Conservation (phyloP, 2,329 filamentous ascomycete species). For the Xylariaceae sp. region DNA sequence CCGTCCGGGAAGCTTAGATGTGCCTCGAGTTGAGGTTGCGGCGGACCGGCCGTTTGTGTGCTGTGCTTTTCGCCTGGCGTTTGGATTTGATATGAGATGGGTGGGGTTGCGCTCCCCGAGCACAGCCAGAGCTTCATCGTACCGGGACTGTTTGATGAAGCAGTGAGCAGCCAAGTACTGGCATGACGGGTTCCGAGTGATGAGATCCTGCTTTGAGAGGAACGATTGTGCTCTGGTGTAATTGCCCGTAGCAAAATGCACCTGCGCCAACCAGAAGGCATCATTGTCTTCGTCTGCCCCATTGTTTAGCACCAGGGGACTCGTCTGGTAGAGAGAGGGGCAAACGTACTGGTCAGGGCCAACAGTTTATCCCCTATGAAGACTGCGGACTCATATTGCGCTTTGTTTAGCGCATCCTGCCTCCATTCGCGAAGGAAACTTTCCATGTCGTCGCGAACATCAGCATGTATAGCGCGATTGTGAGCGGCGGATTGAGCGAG, state of each 20-base stretch:
- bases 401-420: slow-evolving; percentile 91
- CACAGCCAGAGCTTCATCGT: slow-evolving; percentile 79
- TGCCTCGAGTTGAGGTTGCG: slow-evolving; percentile 18
- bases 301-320: slow-evolving; percentile 13
- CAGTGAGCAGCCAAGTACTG: slow-evolving; percentile 92
- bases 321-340: slow-evolving; percentile 6
- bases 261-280: slow-evolving; percentile 96
- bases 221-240: slow-evolving; percentile 88
- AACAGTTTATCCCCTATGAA: slow-evolving; percentile 97
- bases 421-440: slow-evolving; percentile 90
- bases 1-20: slow-evolving; percentile 21
- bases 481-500: too few relatives aligned
- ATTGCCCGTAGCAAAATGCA: slow-evolving; percentile 93
- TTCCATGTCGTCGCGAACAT: slow-evolving; percentile 61
- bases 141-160: slow-evolving; percentile 85
- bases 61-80: slow-evolving; percentile 66
- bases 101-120: slow-evolving; percentile 93
- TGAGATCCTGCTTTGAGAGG: slow-evolving; percentile 77
- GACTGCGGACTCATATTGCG: slow-evolving; percentile 93
- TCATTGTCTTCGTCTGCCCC: slow-evolving; percentile 80
- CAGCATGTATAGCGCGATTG: too few relatives aligned
- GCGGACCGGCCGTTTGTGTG: slow-evolving; percentile 42
- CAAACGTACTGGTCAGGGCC: slow-evolving; percentile 77
- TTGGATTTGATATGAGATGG: slow-evolving; percentile 68
- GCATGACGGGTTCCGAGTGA: slow-evolving; percentile 77